phyloP scores from a whole-genome alignment of 2,329 filamentous ascomycete genomes.

The Talaromyces sp. region DNA sequence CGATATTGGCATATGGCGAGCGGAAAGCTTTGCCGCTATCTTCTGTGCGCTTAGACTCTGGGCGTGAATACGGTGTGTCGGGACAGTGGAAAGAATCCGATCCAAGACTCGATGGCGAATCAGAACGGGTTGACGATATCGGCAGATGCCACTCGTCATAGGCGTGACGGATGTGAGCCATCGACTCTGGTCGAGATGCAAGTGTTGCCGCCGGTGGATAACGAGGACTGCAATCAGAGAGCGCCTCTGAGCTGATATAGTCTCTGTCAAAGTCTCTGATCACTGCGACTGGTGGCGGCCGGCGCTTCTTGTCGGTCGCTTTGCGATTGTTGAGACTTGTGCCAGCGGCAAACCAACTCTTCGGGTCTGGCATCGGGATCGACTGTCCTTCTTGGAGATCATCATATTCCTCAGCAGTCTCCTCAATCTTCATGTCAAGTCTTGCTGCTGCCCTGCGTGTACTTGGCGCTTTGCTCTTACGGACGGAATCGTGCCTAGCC shows the following conservation, averaged over 20 bases:
- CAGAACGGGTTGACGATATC: constrained; percentile 17
- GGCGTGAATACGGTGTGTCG: constrained; percentile 32
- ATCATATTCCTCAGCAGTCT: constrained; percentile 9
- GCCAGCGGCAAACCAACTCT: neutral
- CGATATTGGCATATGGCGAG: constrained; percentile 26
- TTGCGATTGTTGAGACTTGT: constrained; percentile 1
- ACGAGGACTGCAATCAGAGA: neutral
- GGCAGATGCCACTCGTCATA: constrained; percentile 12
- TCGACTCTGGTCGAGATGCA: constrained; percentile 1
- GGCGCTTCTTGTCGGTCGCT: constrained; percentile 11
- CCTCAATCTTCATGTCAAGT: constrained; percentile 8
- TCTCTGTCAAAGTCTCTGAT: neutral
- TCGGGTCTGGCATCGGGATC: neutral
- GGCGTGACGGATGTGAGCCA: constrained; percentile 12
- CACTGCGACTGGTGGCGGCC: neutral
- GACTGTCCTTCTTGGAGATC: constrained; percentile 12
- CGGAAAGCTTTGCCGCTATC: constrained; percentile 27
- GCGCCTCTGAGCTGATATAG: neutral
- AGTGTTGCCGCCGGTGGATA: constrained; percentile 2
- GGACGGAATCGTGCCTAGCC: constrained; percentile 38
- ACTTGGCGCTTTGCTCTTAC: constrained; percentile 16
- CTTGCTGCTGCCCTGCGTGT: constrained; percentile 11
- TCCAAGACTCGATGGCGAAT: constrained; percentile 28
- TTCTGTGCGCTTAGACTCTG: constrained; percentile 31
- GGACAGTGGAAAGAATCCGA: constrained; percentile 26